phyloP scores from a whole-genome alignment of 441 rosid genomes.

The Bocquillonia castaneifolia region DNA sequence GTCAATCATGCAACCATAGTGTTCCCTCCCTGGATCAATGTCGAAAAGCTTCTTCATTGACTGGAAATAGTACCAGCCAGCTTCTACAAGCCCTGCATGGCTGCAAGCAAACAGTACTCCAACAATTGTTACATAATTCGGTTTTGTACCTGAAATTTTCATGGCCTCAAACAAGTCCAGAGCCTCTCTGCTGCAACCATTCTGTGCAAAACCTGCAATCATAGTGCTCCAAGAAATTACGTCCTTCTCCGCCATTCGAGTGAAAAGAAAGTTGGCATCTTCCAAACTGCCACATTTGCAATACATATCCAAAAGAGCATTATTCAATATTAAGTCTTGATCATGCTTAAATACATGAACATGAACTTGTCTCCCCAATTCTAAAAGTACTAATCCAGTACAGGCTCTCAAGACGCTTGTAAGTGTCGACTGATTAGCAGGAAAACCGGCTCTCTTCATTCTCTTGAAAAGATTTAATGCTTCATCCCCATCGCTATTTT shows the following conservation, averaged over 20 bases:
- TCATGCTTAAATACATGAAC: slow-evolving; percentile 62
- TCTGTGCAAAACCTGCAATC: slow-evolving; percentile 69
- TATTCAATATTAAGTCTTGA: slow-evolving; percentile 60
- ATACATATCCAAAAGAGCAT: slow-evolving; percentile 76
- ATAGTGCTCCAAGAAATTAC: slow-evolving; percentile 79
- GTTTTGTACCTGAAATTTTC: slow-evolving; percentile 46
- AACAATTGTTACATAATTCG: slow-evolving; percentile 52
- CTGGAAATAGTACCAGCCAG: slow-evolving; percentile 56
- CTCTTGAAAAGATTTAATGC: slow-evolving; percentile 60
- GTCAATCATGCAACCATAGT: slow-evolving; percentile 73
- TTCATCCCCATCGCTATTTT: slow-evolving; percentile 50
- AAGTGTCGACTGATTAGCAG: slow-evolving; percentile 52
- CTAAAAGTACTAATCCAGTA: slow-evolving; percentile 53
- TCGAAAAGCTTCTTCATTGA: slow-evolving; percentile 62
- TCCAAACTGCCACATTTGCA: slow-evolving; percentile 72
- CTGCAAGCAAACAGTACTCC: slow-evolving; percentile 78
- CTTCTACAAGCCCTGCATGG: slow-evolving; percentile 62
- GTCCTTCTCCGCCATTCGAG: slow-evolving; percentile 48
- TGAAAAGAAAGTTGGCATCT: slow-evolving; percentile 53
- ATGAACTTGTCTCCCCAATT: slow-evolving; percentile 69
- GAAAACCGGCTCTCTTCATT: slow-evolving; percentile 60
- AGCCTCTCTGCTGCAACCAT: slow-evolving; percentile 66
- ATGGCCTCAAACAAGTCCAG: slow-evolving; percentile 46
- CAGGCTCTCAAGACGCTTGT: slow-evolving; percentile 72
- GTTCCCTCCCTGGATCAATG: slow-evolving; percentile 61